A percentile compares a stretch with the other conserved stretches of the same genome.
Evolutionary conservation across 352 stramenopile genomes (phyloP).

Genomic region (Paralagenidium karlingii): DNA sequence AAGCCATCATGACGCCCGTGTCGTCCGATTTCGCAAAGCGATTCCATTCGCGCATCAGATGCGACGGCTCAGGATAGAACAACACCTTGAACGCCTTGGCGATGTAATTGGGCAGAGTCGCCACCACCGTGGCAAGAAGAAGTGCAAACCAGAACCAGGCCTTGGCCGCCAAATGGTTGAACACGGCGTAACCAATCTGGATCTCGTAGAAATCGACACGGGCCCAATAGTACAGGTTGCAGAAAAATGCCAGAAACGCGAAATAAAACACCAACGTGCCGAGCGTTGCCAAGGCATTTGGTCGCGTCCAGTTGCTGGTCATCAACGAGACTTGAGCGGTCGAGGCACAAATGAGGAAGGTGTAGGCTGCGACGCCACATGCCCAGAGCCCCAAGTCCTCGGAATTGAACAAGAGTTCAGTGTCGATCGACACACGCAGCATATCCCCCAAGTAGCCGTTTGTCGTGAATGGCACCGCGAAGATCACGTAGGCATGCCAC

Average conservation of each 20-base stretch:
- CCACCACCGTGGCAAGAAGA: conserved; percentile 30
- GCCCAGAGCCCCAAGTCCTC: conserved; percentile 71
- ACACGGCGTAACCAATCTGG: conserved; percentile 47
- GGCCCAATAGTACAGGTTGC: conserved; percentile 57
- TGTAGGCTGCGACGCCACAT: conserved; percentile 69
- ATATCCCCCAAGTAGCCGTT: conserved; percentile 57
- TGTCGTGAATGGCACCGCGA: conserved; percentile 69
- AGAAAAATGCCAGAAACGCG: conserved; percentile 78
- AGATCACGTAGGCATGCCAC: conserved; percentile 85
- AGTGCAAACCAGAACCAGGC: conserved; percentile 83
- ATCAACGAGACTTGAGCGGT: conserved; percentile 77
- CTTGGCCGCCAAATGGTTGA: conserved; percentile 38
- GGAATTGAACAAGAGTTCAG: conserved; percentile 45
- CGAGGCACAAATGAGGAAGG: conserved; percentile 77
- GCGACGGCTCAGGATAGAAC: conserved; percentile 81
- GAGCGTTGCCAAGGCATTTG: conserved; percentile 58
- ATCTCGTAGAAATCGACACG: conserved; percentile 72
- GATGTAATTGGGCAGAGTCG: conserved; percentile 79
- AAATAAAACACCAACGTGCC: conserved; percentile 82
- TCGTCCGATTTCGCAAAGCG: conserved; percentile 69
- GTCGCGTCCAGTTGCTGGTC: conserved; percentile 81
- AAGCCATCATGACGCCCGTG: conserved; percentile 10
- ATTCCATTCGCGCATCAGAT: conserved; percentile 86
- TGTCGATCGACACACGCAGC: conserved; percentile 10
- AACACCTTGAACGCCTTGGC: conserved; percentile 72